phyloP scores from a whole-genome alignment of 2,329 filamentous ascomycete species.

The Ilyonectria destructans region DNA sequence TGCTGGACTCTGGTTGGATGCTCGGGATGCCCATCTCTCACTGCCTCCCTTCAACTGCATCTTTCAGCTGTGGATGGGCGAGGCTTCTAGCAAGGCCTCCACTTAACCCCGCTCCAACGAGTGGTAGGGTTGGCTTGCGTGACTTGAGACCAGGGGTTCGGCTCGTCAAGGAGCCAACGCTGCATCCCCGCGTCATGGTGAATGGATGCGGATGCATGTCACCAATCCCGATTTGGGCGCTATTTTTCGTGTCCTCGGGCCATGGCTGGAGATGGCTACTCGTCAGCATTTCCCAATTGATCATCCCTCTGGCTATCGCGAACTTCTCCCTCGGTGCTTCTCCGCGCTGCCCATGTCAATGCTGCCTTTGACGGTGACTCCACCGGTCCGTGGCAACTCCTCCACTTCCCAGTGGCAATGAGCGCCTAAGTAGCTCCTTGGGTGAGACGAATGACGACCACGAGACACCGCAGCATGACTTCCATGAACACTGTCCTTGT shows the following conservation, averaged over 20 bases:
- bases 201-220: slow-evolving; percentile 37
- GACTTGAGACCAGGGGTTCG: slow-evolving; percentile 39
- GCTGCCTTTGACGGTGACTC: slow-evolving; percentile 26
- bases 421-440: slow-evolving; percentile 26
- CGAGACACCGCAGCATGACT: slow-evolving; percentile 26
- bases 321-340: slow-evolving; percentile 37
- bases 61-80: slow-evolving; percentile 40
- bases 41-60: slow-evolving; percentile 37
- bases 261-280: slow-evolving; percentile 20
- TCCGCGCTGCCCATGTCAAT: slow-evolving; percentile 34
- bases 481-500: slow-evolving; percentile 11
- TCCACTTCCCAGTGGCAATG: slow-evolving; percentile 26
- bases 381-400: slow-evolving; percentile 38
- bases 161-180: slow-evolving; percentile 40
- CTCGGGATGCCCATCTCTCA: slow-evolving; percentile 42
- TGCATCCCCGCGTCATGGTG: slow-evolving; percentile 46
- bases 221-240: slow-evolving; percentile 41
- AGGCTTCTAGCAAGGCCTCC: slow-evolving; percentile 29
- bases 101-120: slow-evolving; percentile 28
- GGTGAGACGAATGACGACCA: slow-evolving; percentile 36
- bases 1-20: slow-evolving; percentile 45
- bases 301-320: slow-evolving; percentile 32
- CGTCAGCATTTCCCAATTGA: slow-evolving; percentile 38
- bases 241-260: slow-evolving; percentile 31
- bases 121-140: slow-evolving; percentile 35